These are phyloP conservation scores for Penicillium decumbens DNA, from an alignment of 2,329 filamentous ascomycete genomes.

Conservation along the genomic window DNA sequence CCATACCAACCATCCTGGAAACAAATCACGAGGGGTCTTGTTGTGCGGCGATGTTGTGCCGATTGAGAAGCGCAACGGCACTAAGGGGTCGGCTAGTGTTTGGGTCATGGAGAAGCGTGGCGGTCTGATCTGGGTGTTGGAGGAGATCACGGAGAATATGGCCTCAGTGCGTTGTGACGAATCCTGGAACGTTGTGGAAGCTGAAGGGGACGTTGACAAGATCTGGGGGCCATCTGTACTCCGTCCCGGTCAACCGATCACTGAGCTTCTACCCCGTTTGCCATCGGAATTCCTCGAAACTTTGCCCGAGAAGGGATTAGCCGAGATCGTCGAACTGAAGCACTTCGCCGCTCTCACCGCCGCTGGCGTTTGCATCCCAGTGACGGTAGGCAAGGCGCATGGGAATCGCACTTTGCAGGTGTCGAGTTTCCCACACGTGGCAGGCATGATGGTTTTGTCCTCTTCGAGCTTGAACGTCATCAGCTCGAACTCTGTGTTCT, in stretches of 20 bases:
- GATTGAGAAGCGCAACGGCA: conserved; percentile 91
- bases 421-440: conserved; percentile 94
- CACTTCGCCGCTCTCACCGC: conserved; percentile 82
- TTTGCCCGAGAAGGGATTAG: conserved; percentile 69
- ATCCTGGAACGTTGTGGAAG: conserved; percentile 65
- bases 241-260: conserved; percentile 66
- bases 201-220: conserved; percentile 69
- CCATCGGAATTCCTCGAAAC: conserved; percentile 66
- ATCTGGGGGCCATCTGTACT: conserved; percentile 77
- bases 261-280: conserved; percentile 73
- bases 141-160: conserved; percentile 95
- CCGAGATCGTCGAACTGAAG: conserved; percentile 64
- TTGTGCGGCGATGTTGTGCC: conserved; percentile 97
- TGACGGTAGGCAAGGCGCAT: conserved; percentile 69
- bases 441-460: conserved; percentile 90
- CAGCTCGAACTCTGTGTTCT: conserved; percentile 94
- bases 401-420: conserved; percentile 70
- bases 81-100: conserved; percentile 84
- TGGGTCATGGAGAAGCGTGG: conserved; percentile 98
- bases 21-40: conserved; percentile 79
- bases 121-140: conserved; percentile 93
- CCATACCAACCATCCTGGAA: conserved; percentile 62
- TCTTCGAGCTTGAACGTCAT: conserved; percentile 72
- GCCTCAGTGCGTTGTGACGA: conserved; percentile 72
- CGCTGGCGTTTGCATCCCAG: conserved; percentile 74